Percentiles rank a stretch among this genome's conserved stretches.
These are phyloP conservation scores for Vitis rupestris DNA, from an alignment of 164 flowering plant species.

Conservation along the genomic window DNA sequence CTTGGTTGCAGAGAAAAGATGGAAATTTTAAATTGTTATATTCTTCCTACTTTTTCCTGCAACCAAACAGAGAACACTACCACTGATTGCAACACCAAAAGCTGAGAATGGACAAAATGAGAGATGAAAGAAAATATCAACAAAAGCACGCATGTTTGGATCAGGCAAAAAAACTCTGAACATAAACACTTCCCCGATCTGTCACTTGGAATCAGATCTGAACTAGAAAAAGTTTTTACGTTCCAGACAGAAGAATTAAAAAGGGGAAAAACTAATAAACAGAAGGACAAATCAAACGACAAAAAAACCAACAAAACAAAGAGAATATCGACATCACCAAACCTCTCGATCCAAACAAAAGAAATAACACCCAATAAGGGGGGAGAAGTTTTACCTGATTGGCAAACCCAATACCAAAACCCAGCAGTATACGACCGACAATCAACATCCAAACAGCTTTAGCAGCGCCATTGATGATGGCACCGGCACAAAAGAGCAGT, in stretches of 20 bases:
- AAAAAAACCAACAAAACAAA: not conserved
- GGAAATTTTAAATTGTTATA: not conserved
- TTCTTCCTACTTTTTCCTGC: conserved; percentile 1
- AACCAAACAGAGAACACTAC: conserved; percentile 8
- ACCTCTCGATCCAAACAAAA: not conserved
- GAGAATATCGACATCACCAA: not conserved
- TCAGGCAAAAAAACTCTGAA: not conserved
- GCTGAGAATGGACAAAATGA: not conserved
- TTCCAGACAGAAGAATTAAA: not conserved
- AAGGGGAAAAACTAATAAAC: not conserved
- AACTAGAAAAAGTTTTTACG: not conserved
- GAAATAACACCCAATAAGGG: not conserved
- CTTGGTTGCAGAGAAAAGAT: conserved; percentile 1
- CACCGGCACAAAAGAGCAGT: conserved; percentile 52
- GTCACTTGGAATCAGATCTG: conserved; percentile 10
- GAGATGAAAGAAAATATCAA: not conserved
- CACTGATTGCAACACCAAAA: not conserved
- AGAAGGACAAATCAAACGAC: not conserved
- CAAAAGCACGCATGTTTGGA: not conserved
- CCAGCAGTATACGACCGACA: conserved; percentile 62
- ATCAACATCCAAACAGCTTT: conserved; percentile 60
- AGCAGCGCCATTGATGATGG: conserved; percentile 58
- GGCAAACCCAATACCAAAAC: conserved; percentile 72
- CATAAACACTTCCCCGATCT: not conserved
- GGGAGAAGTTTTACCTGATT: conserved; percentile 51